Base-by-base conservation (phyloP, 2,329 filamentous ascomycete species). In the Gnomoniopsis sp. region DNA sequence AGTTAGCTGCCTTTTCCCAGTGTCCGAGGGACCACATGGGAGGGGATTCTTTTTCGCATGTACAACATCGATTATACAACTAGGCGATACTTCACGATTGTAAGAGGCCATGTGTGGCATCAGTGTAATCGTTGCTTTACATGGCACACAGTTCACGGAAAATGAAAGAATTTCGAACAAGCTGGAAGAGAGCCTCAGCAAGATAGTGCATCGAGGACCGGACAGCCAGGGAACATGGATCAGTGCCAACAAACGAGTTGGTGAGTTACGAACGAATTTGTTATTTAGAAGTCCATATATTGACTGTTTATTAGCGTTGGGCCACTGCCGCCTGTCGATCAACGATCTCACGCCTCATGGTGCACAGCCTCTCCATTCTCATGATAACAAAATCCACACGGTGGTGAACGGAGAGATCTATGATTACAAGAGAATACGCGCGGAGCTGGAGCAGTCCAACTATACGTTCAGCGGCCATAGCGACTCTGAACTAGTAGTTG, bases 371-470 rank as follows among this genome's bases (percentile, higher is more conserved):
- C 67, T 80, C 49, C 73, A 76, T 55, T 70, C 72, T 61, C 58
- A 64, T 11, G 68, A 74, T 17, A 66, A 68, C 21, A 62, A 63
- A 1, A 71, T 85, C 19, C 81, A 85, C 65, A 81, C 80, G 1
- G 76, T 85, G n/a, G 79, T 85, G 23, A 85, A 83, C 59, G 82
- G 83, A 30, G 82, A 85, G 66, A 73, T 86, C n/a, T 86, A 86
- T 66, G 79, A 81, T 64, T 73, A 78, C 58, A 78, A 82, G 51
- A 64, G 68, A 12, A 72, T 81, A 14, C 74, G 79, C 23, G 64
- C 63, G 7, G 64, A 73, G 12, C 67, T 77, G 21, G 58, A 66
- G 2, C 59, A 72, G 2, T 70, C 70, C 51, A 65, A 67, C 11
- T 81, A 81, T 66, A 50, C 64, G 2, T 84, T 84, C 69, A 67